A percentile compares a stretch with the other conserved stretches of the same genome.
These are phyloP conservation scores for Diplodia sapinea DNA, from an alignment of 2,329 filamentous ascomycete genomes.

Conservation along the genomic window DNA sequence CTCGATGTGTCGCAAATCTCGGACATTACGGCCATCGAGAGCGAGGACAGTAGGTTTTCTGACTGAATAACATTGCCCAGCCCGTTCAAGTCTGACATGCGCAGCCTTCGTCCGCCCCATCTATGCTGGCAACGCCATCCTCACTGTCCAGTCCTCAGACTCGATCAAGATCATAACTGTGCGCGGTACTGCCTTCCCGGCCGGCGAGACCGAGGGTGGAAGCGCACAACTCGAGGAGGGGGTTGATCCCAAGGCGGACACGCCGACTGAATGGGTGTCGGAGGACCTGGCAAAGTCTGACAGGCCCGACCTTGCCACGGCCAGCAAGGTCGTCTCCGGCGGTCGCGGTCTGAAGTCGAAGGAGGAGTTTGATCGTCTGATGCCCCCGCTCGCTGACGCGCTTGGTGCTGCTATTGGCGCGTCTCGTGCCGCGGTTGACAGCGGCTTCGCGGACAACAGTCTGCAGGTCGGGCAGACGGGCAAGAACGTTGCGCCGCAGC, in stretches of 20 bases:
- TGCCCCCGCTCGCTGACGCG: conserved; percentile 88
- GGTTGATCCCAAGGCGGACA: conserved; percentile 77
- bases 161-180: conserved; percentile 87
- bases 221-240: conserved; percentile 81
- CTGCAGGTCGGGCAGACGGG: conserved; percentile 97
- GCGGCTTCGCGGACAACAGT: conserved; percentile 97
- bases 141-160: conserved; percentile 91
- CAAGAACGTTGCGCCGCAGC: conserved; percentile 95
- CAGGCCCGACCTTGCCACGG: conserved; percentile 90
- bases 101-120: conserved; percentile 89
- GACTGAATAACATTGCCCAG: conserved; percentile 6
- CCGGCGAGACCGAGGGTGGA: conserved; percentile 72
- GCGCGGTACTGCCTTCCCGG: conserved; percentile 87
- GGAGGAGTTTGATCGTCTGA: conserved; percentile 93
- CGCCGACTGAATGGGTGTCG: conserved; percentile 84
- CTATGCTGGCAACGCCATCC: conserved; percentile 96
- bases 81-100: not conserved
- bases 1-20: conserved; percentile 93
- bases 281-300: conserved; percentile 94
- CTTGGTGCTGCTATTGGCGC: conserved; percentile 96
- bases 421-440: conserved; percentile 92
- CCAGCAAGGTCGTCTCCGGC: conserved; percentile 86
- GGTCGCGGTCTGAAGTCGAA: conserved; percentile 96
- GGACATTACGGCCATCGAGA: conserved; percentile 84
- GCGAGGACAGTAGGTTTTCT: conserved; percentile 71